phyloP scores from a whole-genome alignment of 2,329 filamentous ascomycete genomes.

The Colletotrichum plurivorum region DNA sequence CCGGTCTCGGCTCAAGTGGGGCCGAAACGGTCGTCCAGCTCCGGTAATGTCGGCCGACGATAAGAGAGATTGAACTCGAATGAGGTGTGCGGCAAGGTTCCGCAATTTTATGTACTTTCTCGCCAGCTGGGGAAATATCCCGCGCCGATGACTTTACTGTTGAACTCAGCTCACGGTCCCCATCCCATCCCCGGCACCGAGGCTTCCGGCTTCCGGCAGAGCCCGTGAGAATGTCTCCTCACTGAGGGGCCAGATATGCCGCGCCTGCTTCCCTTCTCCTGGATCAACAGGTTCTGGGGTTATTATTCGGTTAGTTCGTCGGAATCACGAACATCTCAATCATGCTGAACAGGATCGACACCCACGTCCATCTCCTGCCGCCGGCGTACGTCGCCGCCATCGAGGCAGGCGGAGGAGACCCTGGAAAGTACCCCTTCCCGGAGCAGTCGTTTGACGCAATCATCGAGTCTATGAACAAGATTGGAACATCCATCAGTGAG shows the following conservation, averaged over 20 bases:
- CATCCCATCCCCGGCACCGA: background rate
- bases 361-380: constrained; percentile 26
- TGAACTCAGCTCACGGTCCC: background rate
- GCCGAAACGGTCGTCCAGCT: background rate
- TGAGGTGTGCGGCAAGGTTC: no score
- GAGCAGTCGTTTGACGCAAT: constrained; percentile 34
- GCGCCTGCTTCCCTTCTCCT: background rate
- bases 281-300: no score
- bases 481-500: constrained; percentile 7
- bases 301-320: no score
- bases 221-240: background rate
- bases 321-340: background rate
- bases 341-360: background rate
- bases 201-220: background rate
- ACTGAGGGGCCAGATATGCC: no score
- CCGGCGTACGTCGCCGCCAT: constrained; percentile 32
- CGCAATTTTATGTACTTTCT: no score
- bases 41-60: background rate
- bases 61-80: background rate
- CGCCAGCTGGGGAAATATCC: no score
- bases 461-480: constrained; percentile 26
- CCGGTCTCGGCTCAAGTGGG: background rate
- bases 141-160: background rate
- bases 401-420: constrained; percentile 33
- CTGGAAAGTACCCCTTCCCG: constrained; percentile 33